Conservation (phyloP, 192 early-diverging fungal genomes). For the Backusella parvicylindrica region DNA sequence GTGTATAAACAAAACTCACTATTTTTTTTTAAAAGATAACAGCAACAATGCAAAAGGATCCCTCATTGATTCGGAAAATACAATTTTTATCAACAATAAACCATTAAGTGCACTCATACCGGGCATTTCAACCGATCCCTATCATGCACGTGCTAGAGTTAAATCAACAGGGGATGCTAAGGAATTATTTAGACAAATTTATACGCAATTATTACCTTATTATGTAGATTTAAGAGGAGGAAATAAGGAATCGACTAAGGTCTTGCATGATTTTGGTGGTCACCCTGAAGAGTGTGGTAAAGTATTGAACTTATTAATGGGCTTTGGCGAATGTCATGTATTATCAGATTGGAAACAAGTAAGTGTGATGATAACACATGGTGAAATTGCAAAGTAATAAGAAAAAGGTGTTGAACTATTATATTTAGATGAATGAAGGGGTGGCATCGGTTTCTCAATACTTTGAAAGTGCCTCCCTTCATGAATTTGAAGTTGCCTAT, state of each 20-base stretch:
- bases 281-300: slow-evolving; percentile 60
- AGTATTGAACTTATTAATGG: slow-evolving; percentile 51
- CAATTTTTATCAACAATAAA: slow-evolving; percentile 34
- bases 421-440: slow-evolving; percentile 46
- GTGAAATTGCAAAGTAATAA: no score
- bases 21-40: no score
- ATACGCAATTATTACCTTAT: slow-evolving; percentile 60
- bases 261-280: slow-evolving; percentile 65
- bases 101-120: slow-evolving; percentile 37
- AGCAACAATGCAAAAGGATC: slow-evolving; percentile 3
- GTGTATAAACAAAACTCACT: background rate
- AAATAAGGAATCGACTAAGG: slow-evolving; percentile 59
- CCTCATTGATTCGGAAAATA: slow-evolving; percentile 10
- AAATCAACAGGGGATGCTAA: slow-evolving; percentile 47
- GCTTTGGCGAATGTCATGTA: slow-evolving; percentile 52
- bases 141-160: slow-evolving; percentile 39
- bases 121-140: slow-evolving; percentile 45
- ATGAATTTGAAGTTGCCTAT: slow-evolving; percentile 80
- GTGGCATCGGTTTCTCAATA: slow-evolving; percentile 69
- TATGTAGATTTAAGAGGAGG: slow-evolving; percentile 65
- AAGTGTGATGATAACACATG: slow-evolving; percentile 8
- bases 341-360: slow-evolving; percentile 57
- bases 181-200: slow-evolving; percentile 63
- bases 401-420: background rate
- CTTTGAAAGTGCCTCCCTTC: slow-evolving; percentile 71